phyloP scores from a whole-genome alignment of 306 rosid species.

The Cercis canadensis region DNA sequence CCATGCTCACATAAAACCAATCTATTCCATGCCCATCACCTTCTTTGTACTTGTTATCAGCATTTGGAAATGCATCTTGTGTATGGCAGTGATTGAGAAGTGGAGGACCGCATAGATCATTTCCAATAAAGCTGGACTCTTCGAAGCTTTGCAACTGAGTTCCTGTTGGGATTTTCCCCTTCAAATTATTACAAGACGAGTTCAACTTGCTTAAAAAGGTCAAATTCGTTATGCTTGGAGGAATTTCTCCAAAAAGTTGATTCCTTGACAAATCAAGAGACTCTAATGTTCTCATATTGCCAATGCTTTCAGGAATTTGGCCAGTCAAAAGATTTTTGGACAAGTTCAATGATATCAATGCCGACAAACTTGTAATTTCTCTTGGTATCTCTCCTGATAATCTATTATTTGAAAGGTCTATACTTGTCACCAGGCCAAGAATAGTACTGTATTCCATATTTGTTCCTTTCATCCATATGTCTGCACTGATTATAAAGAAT shows the following conservation, averaged over 20 bases:
- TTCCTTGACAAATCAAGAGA: constrained; percentile 42
- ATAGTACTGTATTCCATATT: constrained; percentile 12
- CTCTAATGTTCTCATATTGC: constrained; percentile 18
- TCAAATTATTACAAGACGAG: constrained; percentile 42
- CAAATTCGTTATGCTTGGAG: constrained; percentile 29
- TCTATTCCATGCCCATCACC: background rate
- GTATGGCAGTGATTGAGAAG: background rate
- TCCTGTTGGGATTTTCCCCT: constrained; percentile 39
- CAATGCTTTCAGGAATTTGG: constrained; percentile 33
- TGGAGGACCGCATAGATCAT: constrained; percentile 34
- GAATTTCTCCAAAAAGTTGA: constrained; percentile 42
- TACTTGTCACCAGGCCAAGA: constrained; percentile 25
- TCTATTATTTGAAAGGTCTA: constrained; percentile 35
- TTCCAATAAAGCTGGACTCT: constrained; percentile 35
- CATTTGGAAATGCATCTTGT: background rate
- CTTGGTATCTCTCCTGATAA: constrained; percentile 17
- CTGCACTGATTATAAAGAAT: too few species aligned
- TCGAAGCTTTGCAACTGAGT: constrained; percentile 40
- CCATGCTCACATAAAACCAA: constrained; percentile 22
- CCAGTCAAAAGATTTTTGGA: constrained; percentile 37
- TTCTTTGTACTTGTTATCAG: background rate
- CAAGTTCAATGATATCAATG: constrained; percentile 33
- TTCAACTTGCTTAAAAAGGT: constrained; percentile 28
- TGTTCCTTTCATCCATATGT: constrained; percentile 36
- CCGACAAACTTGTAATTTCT: constrained; percentile 20